These are phyloP conservation scores for Tagetes erecta DNA, from an alignment of 129 eudicot genomes.

Conservation along the genomic window DNA sequence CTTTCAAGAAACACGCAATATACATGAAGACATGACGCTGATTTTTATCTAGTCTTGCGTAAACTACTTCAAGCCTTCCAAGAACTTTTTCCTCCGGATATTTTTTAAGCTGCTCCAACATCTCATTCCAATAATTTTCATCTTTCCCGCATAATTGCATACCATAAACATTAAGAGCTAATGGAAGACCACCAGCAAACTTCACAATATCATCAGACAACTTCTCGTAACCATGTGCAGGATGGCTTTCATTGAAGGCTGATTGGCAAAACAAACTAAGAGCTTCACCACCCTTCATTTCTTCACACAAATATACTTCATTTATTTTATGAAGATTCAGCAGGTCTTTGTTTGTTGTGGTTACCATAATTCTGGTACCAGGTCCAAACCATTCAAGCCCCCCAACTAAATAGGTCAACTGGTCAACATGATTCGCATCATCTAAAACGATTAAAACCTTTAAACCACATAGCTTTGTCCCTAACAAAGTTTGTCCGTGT, in stretches of 20 bases:
- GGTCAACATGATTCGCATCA: conserved; percentile 14
- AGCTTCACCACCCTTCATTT: neutral
- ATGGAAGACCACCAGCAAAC: conserved; percentile 11
- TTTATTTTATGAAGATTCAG: neutral
- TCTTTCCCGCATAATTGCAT: neutral
- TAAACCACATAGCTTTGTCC: neutral
- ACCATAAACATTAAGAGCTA: conserved; percentile 17
- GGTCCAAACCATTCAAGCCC: conserved; percentile 28
- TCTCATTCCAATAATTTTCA: neutral
- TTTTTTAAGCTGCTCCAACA: neutral
- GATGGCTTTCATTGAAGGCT: neutral
- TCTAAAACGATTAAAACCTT: neutral
- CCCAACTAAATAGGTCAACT: conserved; percentile 23
- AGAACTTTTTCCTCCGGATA: conserved; percentile 4
- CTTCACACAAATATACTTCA: conserved; percentile 4
- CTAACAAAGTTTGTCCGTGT: neutral
- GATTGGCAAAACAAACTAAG: neutral
- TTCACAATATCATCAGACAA: neutral
- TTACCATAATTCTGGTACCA: conserved; percentile 14
- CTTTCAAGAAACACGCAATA: conserved; percentile 24
- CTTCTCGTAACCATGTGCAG: neutral
- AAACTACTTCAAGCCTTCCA: neutral
- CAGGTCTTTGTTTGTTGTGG: conserved; percentile 9
- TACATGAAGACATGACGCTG: neutral
- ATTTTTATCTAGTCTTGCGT: neutral